Percentiles rank a stretch among this genome's conserved stretches.
phyloP scores from a whole-genome alignment of 2,329 filamentous ascomycete species.

The Gnomoniopsis smithogilvyi region DNA sequence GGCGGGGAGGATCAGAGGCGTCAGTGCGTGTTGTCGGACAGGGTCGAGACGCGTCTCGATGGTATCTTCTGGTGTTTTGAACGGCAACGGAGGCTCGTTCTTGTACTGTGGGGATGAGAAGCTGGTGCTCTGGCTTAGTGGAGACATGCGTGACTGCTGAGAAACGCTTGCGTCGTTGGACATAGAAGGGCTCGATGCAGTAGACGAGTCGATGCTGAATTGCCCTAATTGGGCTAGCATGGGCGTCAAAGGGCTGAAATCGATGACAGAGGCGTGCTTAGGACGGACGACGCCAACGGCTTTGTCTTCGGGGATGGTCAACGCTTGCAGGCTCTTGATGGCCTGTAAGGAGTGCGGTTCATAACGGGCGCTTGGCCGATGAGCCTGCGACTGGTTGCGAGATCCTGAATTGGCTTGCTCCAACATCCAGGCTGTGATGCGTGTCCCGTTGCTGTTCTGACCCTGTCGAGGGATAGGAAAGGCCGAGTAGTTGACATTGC shows the following conservation, averaged over 20 bases:
- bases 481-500: neutral
- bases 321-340: conserved; percentile 4
- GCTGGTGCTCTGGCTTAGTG: conserved; percentile 7
- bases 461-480: neutral
- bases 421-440: conserved; percentile 9
- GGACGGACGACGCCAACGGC: conserved; percentile 7
- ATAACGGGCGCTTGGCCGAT: conserved; percentile 3
- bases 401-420: conserved; percentile 1
- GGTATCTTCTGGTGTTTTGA: neutral
- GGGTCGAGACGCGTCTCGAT: neutral
- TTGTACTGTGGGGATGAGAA: neutral
- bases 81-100: neutral
- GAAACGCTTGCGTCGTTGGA: conserved; percentile 2
- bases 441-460: neutral
- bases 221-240: conserved; percentile 11
- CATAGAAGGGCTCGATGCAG: conserved; percentile 1
- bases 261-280: conserved; percentile 9
- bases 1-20: conserved; percentile 1
- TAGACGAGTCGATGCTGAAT: conserved; percentile 3
- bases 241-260: conserved; percentile 11
- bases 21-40: neutral
- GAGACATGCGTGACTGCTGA: conserved; percentile 1
- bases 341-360: conserved; percentile 5
- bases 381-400: neutral
- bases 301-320: conserved; percentile 12